Percentiles rank a stretch among this genome's conserved stretches.
phyloP scores from a whole-genome alignment of 1,139 yeast species.

The Kurtzmaniella quercitrusa region DNA sequence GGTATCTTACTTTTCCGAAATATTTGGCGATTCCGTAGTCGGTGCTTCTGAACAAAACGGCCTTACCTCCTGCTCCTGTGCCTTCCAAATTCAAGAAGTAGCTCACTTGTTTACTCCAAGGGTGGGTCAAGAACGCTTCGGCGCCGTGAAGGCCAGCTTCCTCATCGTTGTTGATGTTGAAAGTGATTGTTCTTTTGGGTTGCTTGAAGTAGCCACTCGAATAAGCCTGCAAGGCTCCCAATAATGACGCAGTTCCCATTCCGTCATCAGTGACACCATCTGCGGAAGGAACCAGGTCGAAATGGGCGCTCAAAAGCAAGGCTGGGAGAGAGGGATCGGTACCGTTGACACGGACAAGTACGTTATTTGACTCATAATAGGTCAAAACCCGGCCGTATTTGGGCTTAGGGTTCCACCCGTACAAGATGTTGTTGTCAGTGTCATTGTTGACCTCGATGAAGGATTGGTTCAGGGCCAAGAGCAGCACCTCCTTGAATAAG shows the following conservation, averaged over 20 bases:
- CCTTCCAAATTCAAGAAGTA: conserved; percentile 86
- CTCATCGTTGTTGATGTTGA: conserved; percentile 87
- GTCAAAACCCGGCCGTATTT: conserved; percentile 39
- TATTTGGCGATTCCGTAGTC: conserved; percentile 60
- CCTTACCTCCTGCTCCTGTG: conserved; percentile 93
- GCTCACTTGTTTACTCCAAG: conserved; percentile 62
- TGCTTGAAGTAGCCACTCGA: conserved; percentile 34
- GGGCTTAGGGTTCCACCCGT: conserved; percentile 30
- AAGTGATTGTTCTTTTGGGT: conserved; percentile 68
- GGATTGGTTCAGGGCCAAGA: conserved; percentile 21
- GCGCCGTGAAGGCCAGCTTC: conserved; percentile 91
- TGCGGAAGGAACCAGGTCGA: conserved; percentile 84
- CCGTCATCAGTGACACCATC: conserved; percentile 93
- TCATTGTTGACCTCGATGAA: conserved; percentile 52
- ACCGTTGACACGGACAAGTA: conserved; percentile 71
- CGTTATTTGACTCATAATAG: conserved; percentile 77
- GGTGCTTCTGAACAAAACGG: conserved; percentile 77
- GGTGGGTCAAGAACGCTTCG: conserved; percentile 64
- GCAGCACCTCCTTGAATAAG: conserved; percentile 42
- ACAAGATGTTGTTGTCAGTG: conserved; percentile 35
- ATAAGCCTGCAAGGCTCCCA: conserved; percentile 61
- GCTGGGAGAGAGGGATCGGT: conserved; percentile 54
- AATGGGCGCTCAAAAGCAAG: conserved; percentile 77
- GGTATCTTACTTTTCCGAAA: conserved; percentile 51
- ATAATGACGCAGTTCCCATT: conserved; percentile 79